Evolutionary conservation across 2,329 filamentous ascomycete genomes (phyloP).

Genomic region (Fusarium duplospermum): DNA sequence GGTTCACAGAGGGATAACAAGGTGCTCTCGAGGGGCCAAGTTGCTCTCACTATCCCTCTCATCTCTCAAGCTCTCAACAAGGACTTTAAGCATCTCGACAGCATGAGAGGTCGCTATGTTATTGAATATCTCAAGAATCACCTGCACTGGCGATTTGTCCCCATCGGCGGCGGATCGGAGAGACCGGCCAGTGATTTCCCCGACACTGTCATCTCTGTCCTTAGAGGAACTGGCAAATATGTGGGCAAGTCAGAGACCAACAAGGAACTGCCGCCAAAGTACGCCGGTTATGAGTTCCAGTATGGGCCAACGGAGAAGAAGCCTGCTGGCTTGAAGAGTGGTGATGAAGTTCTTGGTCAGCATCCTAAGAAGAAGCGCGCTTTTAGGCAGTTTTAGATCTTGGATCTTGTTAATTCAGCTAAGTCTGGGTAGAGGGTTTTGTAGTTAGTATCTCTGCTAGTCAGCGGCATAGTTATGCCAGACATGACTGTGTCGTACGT

Average conservation of each 20-base stretch:
- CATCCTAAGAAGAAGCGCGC: not conserved
- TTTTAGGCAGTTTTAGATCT: constrained; percentile 38
- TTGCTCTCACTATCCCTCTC: constrained; percentile 14
- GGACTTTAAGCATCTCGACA: not conserved
- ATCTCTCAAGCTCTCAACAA: constrained; percentile 4
- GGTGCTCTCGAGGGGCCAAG: constrained; percentile 10
- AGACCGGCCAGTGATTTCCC: constrained; percentile 9
- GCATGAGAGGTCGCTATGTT: not conserved
- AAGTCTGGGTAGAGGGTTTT: not conserved
- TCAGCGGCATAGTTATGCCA: not conserved
- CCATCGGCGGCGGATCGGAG: not conserved
- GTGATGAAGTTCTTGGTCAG: not conserved
- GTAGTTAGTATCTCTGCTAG: not conserved
- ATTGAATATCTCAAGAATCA: not conserved
- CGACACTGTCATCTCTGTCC: constrained; percentile 6
- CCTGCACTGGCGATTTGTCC: constrained; percentile 11
- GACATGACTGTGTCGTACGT: not conserved
- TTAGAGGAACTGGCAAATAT: constrained; percentile 3
- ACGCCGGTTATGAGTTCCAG: not conserved
- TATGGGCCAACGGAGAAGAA: not conserved
- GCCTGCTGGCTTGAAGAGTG: not conserved
- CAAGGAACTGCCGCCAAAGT: not conserved
- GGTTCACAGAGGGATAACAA: not conserved
- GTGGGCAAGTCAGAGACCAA: not conserved
- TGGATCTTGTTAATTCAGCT: rapidly evolving